These are phyloP conservation scores for Sanghuangporus weigelae DNA, from an alignment of 1,284 basidiomycete species.

Conservation along the genomic window DNA sequence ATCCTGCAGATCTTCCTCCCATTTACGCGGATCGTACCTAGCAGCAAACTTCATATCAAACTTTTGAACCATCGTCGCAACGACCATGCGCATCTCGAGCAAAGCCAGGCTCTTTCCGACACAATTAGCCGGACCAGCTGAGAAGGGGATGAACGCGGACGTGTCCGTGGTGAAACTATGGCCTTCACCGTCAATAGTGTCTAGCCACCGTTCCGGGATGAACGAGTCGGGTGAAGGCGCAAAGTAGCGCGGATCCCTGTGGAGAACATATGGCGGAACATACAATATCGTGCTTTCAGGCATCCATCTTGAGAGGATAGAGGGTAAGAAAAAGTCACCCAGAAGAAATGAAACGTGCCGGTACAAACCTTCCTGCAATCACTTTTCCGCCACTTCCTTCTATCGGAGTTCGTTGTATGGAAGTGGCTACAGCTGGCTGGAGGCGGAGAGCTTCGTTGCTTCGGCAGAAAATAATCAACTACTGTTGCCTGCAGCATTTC, in stretches of 20 bases:
- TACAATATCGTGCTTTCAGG: conserved; percentile 44
- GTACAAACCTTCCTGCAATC: conserved; percentile 4
- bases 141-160: conserved; percentile 35
- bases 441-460: conserved; percentile 14
- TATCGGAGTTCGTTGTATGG: conserved; percentile 9
- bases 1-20: conserved; percentile 28
- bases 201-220: conserved; percentile 39
- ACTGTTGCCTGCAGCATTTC: background rate
- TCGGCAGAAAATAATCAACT: background rate
- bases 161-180: conserved; percentile 24
- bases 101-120: conserved; percentile 29
- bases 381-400: conserved; percentile 4
- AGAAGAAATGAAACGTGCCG: too few species aligned
- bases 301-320: conserved; percentile 32
- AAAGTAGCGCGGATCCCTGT: conserved; percentile 36
- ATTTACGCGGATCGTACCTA: conserved; percentile 25
- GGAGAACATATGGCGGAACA: conserved; percentile 43
- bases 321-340: too few species aligned
- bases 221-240: conserved; percentile 34
- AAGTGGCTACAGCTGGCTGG: conserved; percentile 4
- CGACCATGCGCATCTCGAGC: conserved; percentile 27
- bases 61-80: conserved; percentile 26
- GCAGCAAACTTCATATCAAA: conserved; percentile 28
- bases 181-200: background rate
- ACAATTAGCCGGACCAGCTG: conserved; percentile 31